Base-by-base conservation (phyloP, 176 grass and related monocot species). In the Oryza brachyantha region DNA sequence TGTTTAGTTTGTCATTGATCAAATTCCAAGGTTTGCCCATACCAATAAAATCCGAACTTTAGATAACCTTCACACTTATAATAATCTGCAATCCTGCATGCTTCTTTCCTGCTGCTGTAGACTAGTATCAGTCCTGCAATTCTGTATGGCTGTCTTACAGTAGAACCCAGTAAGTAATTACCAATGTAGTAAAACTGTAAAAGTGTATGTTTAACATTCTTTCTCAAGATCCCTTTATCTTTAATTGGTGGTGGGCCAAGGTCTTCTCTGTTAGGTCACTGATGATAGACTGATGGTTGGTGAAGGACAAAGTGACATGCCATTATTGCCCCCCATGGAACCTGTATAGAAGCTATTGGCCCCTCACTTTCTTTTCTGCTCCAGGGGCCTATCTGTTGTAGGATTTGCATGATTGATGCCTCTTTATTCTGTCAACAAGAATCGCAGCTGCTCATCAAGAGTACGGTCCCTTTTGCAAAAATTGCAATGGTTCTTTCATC, bases 231-330 rank as follows among this genome's bases (percentile, higher is more conserved):
- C 41, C 35, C 72, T 78, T 76, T 29, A 17, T 17, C 64, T 87
- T 87, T 82, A 39, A 41, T 0, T 69, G 72, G 2, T 68, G 81
- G 46, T 59, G 81, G 61, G 22, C 32, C 43, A 16, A 74, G 60
- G 37, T 54, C 60, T 84, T 40, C 35, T 61, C 31, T 77, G 73
- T 70, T 46, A 27, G 13, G 64, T 70, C 74, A 40, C 17, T 75
- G 36, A 9, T 4, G 46, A 21, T 52, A 19, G 48, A 52, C 48
- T 52, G 17, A 21, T 59, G 32, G 45, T 55, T 68, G n/a, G 29
- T 74, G 75, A 62, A 83, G 61, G 34, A 62, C 81, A 84, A 84
- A 69, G 81, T 74, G 34, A 25, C 75, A 10, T 75, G 63, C 27
- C 74, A 73, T 66, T 54, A 73, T 66, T 83, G 40, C 5, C 11